phyloP scores from a whole-genome alignment of 2,329 filamentous ascomycete genomes.

The Clarireedia paspali region DNA sequence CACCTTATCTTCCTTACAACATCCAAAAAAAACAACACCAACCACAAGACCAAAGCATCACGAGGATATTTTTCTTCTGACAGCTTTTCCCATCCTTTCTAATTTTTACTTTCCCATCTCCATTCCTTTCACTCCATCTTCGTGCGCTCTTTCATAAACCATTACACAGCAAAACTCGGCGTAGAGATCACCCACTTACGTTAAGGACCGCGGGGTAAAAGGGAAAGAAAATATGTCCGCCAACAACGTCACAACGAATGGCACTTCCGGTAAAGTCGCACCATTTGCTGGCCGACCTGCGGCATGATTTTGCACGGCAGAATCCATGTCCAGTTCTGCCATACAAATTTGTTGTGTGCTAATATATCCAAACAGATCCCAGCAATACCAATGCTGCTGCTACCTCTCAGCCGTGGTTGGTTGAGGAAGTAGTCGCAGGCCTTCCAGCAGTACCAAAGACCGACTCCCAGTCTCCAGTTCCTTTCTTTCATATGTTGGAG shows the following conservation, averaged over 20 bases:
- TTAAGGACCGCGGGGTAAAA: slow-evolving; percentile 1
- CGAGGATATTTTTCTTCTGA: too few species aligned
- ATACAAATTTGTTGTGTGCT: not conserved
- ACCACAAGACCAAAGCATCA: too few species aligned
- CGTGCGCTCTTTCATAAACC: not conserved
- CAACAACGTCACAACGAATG: not conserved
- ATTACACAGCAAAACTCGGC: not conserved
- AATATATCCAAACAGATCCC: not conserved
- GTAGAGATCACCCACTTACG: not conserved
- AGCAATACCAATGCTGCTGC: not conserved
- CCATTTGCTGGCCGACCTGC: not conserved
- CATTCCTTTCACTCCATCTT: too few species aligned
- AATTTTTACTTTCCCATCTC: too few species aligned
- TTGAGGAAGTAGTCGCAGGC: slow-evolving; percentile 54
- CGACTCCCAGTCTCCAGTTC: slow-evolving; percentile 64
- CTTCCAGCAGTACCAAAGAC: slow-evolving; percentile 51
- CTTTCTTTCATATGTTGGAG: slow-evolving; percentile 92
- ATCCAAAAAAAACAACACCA: too few species aligned
- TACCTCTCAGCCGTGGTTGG: slow-evolving; percentile 38
- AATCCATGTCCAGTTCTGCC: not conserved
- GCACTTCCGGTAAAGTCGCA: not conserved
- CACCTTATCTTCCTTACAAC: too few species aligned
- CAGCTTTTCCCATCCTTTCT: too few species aligned
- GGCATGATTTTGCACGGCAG: not conserved
- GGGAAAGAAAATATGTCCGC: not conserved